Base-by-base conservation (phyloP, 2,329 filamentous ascomycete genomes). In the Botrytis paeoniae region DNA sequence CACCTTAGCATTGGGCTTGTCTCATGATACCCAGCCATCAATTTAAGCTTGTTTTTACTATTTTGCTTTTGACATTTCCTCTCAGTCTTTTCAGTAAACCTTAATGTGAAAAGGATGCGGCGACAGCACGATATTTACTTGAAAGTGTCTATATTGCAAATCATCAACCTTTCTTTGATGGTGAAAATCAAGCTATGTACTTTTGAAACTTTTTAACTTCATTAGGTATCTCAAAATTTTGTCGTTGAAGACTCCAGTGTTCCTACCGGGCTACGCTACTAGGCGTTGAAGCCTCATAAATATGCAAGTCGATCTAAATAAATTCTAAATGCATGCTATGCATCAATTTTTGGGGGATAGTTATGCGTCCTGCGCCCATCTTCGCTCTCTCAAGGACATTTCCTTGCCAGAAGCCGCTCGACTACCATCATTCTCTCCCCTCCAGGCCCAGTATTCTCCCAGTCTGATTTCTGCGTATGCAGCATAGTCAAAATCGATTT, bases 401-500 rank as follows among this genome's bases (percentile, higher is more conserved):
- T 92, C 88, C 76, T 87, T 85, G 1, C 85, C 86, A 51, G 84
- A 81, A 63, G 81, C 78, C 66, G 82, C 81, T 64, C 93, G 87
- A 74, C 85, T 88, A 12, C 92, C 92, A 73, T 91, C 88, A 35
- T 85, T 83, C 81, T 95, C 93, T 63, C 87, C 90, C 80, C 95
- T 93, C 94, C 94, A 98, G 6, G 92, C 94, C 88, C 92, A 97
- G 83, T 98, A 98, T 84, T 98, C 96, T 69, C 92, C 91, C 9
- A 99, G 85, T 72, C 96, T 87, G 25, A 92, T 83, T 82, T 98
- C 93, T 18, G 96, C 95, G 81, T 98, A 99, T 14, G 88, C 89
- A 61, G 94, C 93, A 81, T 99, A 99, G 83, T 99, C 95, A 80
- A 99, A 99, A 81, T 98, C 93, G 79, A 99, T 99, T 76, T 95